Percentiles rank a stretch among this genome's conserved stretches.
phyloP scores from a whole-genome alignment of 1,284 basidiomycete genomes.

The Trichosporon sp. region DNA sequence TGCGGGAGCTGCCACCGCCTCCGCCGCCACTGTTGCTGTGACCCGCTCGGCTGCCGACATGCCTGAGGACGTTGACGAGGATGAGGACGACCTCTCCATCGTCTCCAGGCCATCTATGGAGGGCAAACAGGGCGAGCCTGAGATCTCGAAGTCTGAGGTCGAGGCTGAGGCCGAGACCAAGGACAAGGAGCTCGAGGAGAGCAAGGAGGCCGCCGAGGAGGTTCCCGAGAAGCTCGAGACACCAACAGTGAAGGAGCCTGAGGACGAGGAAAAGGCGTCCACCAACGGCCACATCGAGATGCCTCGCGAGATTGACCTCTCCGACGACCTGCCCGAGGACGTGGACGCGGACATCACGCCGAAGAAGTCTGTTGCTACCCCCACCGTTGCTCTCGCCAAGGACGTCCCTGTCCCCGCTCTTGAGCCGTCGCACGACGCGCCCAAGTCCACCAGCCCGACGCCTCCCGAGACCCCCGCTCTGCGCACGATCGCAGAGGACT shows the following conservation, averaged over 20 bases:
- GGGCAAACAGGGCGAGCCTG: neutral
- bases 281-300: neutral
- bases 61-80: neutral
- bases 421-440: neutral
- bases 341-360: neutral
- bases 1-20: constrained; percentile 48
- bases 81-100: neutral
- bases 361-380: neutral
- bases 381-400: neutral
- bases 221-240: neutral
- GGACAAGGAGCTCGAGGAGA: neutral
- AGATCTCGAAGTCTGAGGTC: neutral
- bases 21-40: constrained; percentile 1
- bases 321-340: neutral
- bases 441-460: constrained; percentile 9
- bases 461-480: constrained; percentile 22
- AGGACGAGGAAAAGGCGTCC: neutral
- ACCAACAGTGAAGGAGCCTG: neutral
- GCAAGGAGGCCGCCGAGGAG: neutral
- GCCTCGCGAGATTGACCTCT: neutral
- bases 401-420: neutral
- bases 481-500: constrained; percentile 52
- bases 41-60: neutral
- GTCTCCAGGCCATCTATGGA: neutral
- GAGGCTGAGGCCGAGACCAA: constrained; percentile 48